Evolutionary conservation across 1,284 basidiomycete genomes (phyloP), one percentile per base, ranked within the genome.

Genomic region (Cryptococcus neoformans): DNA sequence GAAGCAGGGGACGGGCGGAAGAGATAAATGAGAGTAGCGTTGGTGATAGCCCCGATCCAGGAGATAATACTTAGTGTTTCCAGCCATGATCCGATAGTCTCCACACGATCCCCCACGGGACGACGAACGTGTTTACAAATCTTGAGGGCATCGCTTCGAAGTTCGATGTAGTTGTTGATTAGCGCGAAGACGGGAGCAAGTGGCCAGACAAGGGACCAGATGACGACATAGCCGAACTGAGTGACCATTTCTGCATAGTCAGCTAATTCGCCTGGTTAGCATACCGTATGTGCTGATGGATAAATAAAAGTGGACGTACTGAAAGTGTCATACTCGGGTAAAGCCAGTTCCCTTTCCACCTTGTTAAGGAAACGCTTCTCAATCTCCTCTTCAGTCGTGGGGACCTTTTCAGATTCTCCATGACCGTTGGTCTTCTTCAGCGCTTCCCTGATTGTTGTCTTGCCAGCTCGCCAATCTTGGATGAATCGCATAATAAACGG

Each of bases 171-270:
- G 76, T 96, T 95, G 80, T 96, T 76, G 55, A 73, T 57, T 35
- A 74, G 57, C 3, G 66, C 64, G 44, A 70, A 66, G 40, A 67
- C 81, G n/a, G 89, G 87, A 4, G 92, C 90, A 14, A 99, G 81
- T 1, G 94, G 92, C 95, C 94, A 99, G 57, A 95, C 90, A 36
- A 90, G 87, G 44, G 87, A 89, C 91, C 94, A 98, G 36, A 97
- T 80, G 2, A 85, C 85, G 35, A 97, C 85, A 73, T 93, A 94
- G 1, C 95, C 95, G 71, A 96, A 95, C 76, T 80, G 83, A 3
- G 90, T 91, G 34, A 92, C 90, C 92, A 98, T 96, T 80, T 98
- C 94, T 68, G 86, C 87, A 75, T 94, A 97, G 78, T 96, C 93
- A 57, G 76, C 80, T 79, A 62, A 5, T 39, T 28, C 3, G 28